These are phyloP conservation scores for Pseudonitzschia multiseries DNA, from an alignment of 108 stramenopile species.

Conservation along the genomic window DNA sequence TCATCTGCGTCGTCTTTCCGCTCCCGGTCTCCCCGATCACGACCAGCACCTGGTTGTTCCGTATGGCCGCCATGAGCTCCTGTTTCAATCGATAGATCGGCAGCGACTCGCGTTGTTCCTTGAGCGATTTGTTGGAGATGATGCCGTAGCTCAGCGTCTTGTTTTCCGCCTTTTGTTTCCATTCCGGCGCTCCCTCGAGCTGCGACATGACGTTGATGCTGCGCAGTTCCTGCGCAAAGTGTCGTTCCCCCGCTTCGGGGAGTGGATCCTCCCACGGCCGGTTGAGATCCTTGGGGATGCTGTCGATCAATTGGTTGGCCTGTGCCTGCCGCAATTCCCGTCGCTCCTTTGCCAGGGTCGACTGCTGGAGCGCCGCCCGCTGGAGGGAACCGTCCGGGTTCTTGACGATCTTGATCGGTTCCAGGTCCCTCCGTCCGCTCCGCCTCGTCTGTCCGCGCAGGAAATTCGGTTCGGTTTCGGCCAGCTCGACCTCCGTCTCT, in stretches of 20 bases:
- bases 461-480: slow-evolving; percentile 96
- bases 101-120: slow-evolving; percentile 94
- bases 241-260: slow-evolving; percentile 94
- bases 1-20: slow-evolving; percentile 97
- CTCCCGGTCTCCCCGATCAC: slow-evolving; percentile 97
- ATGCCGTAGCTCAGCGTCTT: slow-evolving; percentile 94
- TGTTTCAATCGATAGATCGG: slow-evolving; percentile 89
- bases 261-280: slow-evolving; percentile 98
- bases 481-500: slow-evolving; percentile 92
- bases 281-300: slow-evolving; percentile 97
- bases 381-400: slow-evolving; percentile 98
- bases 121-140: slow-evolving; percentile 89
- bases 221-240: slow-evolving; percentile 96
- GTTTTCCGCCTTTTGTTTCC: slow-evolving; percentile 96
- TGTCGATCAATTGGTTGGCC: slow-evolving; percentile 94
- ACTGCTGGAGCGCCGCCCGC: slow-evolving; percentile 96
- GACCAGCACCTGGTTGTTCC: slow-evolving; percentile 88
- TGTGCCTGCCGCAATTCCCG: slow-evolving; percentile 95
- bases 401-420: slow-evolving; percentile 93
- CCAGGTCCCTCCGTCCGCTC: slow-evolving; percentile 65
- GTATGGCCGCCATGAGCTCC: slow-evolving; percentile 82
- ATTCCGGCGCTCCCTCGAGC: slow-evolving; percentile 92
- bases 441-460: slow-evolving; percentile 90
- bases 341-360: slow-evolving; percentile 92
- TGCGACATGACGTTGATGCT: slow-evolving; percentile 88